Conservation (phyloP, 768 basidiomycete genomes). For the Tylopilus balloui region DNA sequence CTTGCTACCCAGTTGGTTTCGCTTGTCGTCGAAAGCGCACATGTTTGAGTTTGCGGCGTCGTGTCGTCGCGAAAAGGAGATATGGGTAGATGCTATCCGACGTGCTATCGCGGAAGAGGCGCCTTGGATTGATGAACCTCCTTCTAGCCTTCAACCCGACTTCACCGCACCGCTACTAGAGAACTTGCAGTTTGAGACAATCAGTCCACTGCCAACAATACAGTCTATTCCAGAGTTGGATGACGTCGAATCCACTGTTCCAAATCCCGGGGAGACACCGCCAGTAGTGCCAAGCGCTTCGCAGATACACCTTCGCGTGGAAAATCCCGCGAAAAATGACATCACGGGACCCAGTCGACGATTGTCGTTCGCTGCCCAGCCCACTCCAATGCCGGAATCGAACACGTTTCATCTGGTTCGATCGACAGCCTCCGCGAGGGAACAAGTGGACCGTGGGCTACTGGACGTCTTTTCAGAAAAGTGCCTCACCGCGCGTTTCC, state of each 20-base stretch:
- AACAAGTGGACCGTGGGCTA: constrained; percentile 71
- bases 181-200: constrained; percentile 39
- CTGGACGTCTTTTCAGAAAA: constrained; percentile 77
- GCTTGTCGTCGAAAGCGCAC: constrained; percentile 63
- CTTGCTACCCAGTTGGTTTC: constrained; percentile 77
- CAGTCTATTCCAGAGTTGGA: constrained; percentile 52
- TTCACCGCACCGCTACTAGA: constrained; percentile 33
- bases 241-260: constrained; percentile 10
- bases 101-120: constrained; percentile 42
- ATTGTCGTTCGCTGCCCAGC: constrained; percentile 57
- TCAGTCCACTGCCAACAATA: constrained; percentile 47
- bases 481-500: constrained; percentile 62
- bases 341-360: constrained; percentile 42
- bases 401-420: constrained; percentile 65
- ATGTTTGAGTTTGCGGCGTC: constrained; percentile 84
- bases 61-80: constrained; percentile 76
- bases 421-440: constrained; percentile 58
- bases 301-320: constrained; percentile 21
- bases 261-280: constrained; percentile 6
- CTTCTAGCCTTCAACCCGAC: constrained; percentile 54
- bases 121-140: constrained; percentile 57
- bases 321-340: constrained; percentile 20
- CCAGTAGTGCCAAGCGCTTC: background rate
- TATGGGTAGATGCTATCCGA: constrained; percentile 76
- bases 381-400: constrained; percentile 42